Conservation (phyloP, 208 protist species). For the Trypanosomatidae sp. region DNA sequence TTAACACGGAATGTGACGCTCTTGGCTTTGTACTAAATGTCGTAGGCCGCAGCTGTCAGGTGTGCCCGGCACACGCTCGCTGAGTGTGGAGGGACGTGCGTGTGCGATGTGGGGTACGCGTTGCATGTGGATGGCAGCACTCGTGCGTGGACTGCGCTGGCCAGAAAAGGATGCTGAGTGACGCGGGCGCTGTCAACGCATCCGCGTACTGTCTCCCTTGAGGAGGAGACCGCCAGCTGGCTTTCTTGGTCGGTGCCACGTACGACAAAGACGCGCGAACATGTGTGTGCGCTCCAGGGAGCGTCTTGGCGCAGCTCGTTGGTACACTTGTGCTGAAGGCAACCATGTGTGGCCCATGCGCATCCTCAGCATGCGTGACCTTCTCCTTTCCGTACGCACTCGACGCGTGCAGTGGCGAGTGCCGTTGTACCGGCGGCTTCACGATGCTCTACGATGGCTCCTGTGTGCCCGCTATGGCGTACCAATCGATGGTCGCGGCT, state of each 20-base stretch:
- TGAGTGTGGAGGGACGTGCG: conserved; percentile 19
- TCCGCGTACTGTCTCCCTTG: conserved; percentile 46
- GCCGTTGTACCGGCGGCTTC: conserved; percentile 42
- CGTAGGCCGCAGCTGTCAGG: conserved; percentile 12
- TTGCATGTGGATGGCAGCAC: neutral
- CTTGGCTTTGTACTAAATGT: conserved; percentile 16
- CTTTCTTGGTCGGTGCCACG: conserved; percentile 28
- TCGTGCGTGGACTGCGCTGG: conserved; percentile 41
- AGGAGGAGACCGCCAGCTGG: conserved; percentile 35
- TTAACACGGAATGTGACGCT: conserved; percentile 2
- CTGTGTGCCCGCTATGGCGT: conserved; percentile 37
- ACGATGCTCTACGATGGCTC: conserved; percentile 55
- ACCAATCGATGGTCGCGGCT: conserved; percentile 25
- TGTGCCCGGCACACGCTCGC: conserved; percentile 19
- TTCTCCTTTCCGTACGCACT: conserved; percentile 44
- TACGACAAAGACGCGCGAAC: conserved; percentile 23
- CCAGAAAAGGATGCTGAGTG: conserved; percentile 35
- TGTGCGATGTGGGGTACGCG: conserved; percentile 38
- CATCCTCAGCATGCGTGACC: conserved; percentile 22
- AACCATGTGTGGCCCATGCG: conserved; percentile 50
- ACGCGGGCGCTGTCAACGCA: conserved; percentile 16
- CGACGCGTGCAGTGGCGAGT: conserved; percentile 10
- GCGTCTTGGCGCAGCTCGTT: conserved; percentile 36
- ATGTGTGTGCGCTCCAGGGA: conserved; percentile 43
- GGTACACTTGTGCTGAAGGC: conserved; percentile 31